Evolutionary conservation across 2,329 filamentous ascomycete species (phyloP), one percentile per base, ranked within the genome.

Genomic region (Hirsutella thompsonii): DNA sequence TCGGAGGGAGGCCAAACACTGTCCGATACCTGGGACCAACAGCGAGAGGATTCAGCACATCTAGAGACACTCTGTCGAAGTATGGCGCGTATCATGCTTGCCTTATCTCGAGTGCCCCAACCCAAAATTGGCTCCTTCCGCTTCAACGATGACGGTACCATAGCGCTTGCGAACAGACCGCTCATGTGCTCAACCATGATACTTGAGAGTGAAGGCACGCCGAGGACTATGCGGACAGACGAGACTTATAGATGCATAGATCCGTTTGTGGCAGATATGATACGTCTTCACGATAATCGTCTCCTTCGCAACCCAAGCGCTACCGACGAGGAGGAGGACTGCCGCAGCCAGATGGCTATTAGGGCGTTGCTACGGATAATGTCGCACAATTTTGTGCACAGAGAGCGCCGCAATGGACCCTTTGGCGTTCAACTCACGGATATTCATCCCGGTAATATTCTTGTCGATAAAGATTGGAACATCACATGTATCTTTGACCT

Each of bases 381-480:
- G 21, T 6, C 37, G n/a, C 23, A 26, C n/a, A 21, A 38, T 30
- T 38, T 38, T 8, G 23, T 38, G 23, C 37, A 8, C 14, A 38
- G n/a, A 16, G 42, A 38, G 6, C 29, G 20, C 29, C 43, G 45
- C 20, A 34, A 57, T 32, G 53, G 54, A 8, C 54, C 54, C 4
- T 57, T 53, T 43, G 18, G 42, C 39, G 46, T 58, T n/a, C 44
- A 48, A 29, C 39, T 59, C 37, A 57, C 54, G 18, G 55, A 61
- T 42, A 40, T 60, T 19, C 51, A 59, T 47, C 43, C 38, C 28
- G 53, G 51, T 33, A 59, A 61, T 38, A 53, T 61, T 33, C 49
- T 59, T 33, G 52, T 59, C 20, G 56, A 61, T 39, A 42, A 54
- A 36, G 37, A 57, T 30, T 57, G 54, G 54, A 58, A 60, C 39